These are phyloP conservation scores for Volvariella volvacea DNA, from an alignment of 1,284 basidiomycete genomes.

Conservation along the genomic window DNA sequence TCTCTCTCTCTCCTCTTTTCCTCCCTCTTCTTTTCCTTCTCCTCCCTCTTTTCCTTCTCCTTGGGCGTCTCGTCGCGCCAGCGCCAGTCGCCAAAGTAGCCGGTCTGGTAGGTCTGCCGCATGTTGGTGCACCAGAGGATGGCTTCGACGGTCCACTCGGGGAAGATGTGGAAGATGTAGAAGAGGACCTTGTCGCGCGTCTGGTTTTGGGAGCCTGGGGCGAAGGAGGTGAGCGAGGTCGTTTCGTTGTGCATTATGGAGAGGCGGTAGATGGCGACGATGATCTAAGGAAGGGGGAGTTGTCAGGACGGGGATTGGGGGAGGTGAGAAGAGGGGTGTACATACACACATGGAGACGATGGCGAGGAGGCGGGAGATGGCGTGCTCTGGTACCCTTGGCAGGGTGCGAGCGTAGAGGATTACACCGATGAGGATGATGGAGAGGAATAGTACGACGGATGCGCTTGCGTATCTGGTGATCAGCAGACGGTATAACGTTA, in stretches of 20 bases:
- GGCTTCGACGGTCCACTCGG: slow-evolving; percentile 31
- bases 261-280: slow-evolving; percentile 32
- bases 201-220: slow-evolving; percentile 27
- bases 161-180: slow-evolving; percentile 36
- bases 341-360: slow-evolving; percentile 13
- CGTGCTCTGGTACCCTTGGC: not conserved
- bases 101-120: slow-evolving; percentile 31
- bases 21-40: slow-evolving; percentile 7
- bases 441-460: not conserved
- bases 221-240: slow-evolving; percentile 23
- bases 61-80: slow-evolving; percentile 21
- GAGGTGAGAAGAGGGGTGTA: not conserved
- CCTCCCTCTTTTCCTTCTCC: slow-evolving; percentile 15
- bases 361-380: too few species aligned
- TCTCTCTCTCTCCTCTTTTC: slow-evolving; percentile 5
- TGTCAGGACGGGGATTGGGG: not conserved
- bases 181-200: slow-evolving; percentile 26
- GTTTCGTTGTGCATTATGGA: slow-evolving; percentile 29
- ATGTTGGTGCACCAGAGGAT: slow-evolving; percentile 27
- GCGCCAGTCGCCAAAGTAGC: slow-evolving; percentile 24
- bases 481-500: not conserved
- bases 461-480: slow-evolving; percentile 1
- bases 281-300: slow-evolving; percentile 13
- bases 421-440: not conserved
- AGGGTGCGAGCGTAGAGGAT: not conserved